phyloP scores from a whole-genome alignment of 352 stramenopile species.

The Pythium rhizo-oryzae region DNA sequence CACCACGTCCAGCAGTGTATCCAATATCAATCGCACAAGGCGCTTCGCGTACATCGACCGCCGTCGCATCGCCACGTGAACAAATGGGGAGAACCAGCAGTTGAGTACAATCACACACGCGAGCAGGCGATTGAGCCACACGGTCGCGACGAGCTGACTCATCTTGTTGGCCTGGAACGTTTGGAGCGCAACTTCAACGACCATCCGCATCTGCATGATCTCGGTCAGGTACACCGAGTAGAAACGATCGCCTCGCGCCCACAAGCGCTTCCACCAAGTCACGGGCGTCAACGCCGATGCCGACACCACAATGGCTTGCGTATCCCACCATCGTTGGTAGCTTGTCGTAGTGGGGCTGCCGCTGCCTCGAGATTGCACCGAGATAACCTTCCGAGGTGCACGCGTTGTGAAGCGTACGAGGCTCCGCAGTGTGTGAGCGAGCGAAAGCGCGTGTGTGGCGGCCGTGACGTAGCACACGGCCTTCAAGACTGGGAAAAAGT shows the following conservation, averaged over 20 bases:
- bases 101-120: slow-evolving; percentile 15
- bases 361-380: not conserved
- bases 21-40: not conserved
- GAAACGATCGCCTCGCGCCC: not conserved
- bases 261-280: not conserved
- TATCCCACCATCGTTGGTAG: not conserved
- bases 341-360: not conserved
- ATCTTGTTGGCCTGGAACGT: slow-evolving; percentile 22
- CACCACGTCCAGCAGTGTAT: slow-evolving; percentile 4
- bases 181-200: slow-evolving; percentile 18
- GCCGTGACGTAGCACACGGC: not conserved
- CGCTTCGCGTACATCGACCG: not conserved
- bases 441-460: not conserved
- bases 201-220: not conserved
- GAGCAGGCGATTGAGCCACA: slow-evolving; percentile 23
- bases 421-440: not conserved
- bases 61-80: not conserved
- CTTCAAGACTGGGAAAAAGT: not conserved
- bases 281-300: not conserved
- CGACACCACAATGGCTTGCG: slow-evolving; percentile 6
- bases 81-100: slow-evolving; percentile 17
- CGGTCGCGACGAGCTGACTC: slow-evolving; percentile 7
- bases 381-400: not conserved
- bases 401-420: not conserved
- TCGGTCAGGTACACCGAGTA: slow-evolving; percentile 1